Percentiles rank a stretch among this genome's conserved stretches.
Evolutionary conservation across 495 filamentous ascomycete species (phyloP).

Genomic region (Astrothelium macrocarpum): DNA sequence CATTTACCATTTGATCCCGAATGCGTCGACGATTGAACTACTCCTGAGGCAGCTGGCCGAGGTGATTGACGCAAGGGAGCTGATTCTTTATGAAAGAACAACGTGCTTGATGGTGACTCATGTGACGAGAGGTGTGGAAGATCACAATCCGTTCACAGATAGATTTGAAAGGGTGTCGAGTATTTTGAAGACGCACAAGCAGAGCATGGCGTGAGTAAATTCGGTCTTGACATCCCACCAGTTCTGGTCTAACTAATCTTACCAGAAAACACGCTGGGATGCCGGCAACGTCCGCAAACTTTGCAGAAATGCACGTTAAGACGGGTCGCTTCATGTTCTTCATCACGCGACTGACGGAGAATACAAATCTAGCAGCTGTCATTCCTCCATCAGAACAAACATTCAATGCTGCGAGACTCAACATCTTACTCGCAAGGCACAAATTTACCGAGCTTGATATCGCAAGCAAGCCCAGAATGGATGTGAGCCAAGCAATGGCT

Average conservation of each 20-base stretch:
- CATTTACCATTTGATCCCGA: slow-evolving; percentile 91
- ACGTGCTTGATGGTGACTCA: slow-evolving; percentile 89
- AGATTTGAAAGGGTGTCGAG: slow-evolving; percentile 90
- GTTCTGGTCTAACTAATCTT: slow-evolving; percentile 34
- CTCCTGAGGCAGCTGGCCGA: slow-evolving; percentile 69
- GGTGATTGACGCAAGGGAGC: slow-evolving; percentile 81
- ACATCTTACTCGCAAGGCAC: slow-evolving; percentile 72
- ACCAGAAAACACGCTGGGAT: slow-evolving; percentile 31
- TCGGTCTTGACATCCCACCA: slow-evolving; percentile 32
- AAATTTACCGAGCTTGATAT: slow-evolving; percentile 53
- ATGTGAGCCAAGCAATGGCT: slow-evolving; percentile 5
- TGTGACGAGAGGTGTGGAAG: slow-evolving; percentile 62
- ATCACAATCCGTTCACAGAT: slow-evolving; percentile 76
- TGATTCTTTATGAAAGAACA: slow-evolving; percentile 89
- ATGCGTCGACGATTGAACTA: slow-evolving; percentile 77
- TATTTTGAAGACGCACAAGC: slow-evolving; percentile 96
- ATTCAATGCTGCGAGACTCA: slow-evolving; percentile 80
- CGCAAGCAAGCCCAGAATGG: slow-evolving; percentile 5
- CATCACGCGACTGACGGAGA: slow-evolving; percentile 84
- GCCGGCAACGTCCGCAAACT: slow-evolving; percentile 40
- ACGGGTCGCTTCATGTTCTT: slow-evolving; percentile 79
- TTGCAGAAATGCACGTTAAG: slow-evolving; percentile 58
- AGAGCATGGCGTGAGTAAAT: slow-evolving; percentile 48
- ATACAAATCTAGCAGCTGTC: slow-evolving; percentile 88
- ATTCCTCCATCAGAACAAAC: slow-evolving; percentile 79